phyloP scores from a whole-genome alignment of 1,139 yeast genomes.

The Pichia sp. region DNA sequence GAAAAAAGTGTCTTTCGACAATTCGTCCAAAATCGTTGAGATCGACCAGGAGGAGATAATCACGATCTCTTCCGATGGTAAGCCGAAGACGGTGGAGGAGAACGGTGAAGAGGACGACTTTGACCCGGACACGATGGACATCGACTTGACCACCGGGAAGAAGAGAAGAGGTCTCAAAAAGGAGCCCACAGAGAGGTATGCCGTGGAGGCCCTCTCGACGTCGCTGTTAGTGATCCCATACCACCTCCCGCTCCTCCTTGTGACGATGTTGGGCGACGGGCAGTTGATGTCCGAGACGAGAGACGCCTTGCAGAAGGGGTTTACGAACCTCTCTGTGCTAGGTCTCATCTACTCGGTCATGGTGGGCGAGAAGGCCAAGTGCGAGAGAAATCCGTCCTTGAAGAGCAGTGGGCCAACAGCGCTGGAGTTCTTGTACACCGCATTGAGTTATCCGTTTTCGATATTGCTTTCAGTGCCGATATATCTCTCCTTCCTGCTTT shows the following conservation, averaged over 20 bases:
- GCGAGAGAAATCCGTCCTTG: constrained; percentile 12
- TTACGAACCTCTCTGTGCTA: constrained; percentile 15
- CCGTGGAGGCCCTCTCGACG: constrained; percentile 23
- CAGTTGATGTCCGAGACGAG: constrained; percentile 15
- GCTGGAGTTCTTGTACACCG: constrained; percentile 26
- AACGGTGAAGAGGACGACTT: constrained; percentile 12
- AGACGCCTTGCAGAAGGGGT: constrained; percentile 17
- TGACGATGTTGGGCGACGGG: constrained; percentile 29
- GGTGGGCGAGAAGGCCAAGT: constrained; percentile 18
- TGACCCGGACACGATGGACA: constrained; percentile 19
- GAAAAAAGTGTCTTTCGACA: constrained; percentile 17
- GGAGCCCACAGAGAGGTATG: neutral
- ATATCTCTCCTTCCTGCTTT: constrained; percentile 51
- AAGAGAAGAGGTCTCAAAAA: constrained; percentile 19
- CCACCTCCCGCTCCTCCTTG: constrained; percentile 41
- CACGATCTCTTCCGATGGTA: neutral
- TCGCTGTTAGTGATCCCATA: constrained; percentile 42
- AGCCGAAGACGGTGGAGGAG: constrained; percentile 27
- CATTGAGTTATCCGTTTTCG: constrained; percentile 37
- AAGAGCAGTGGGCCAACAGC: constrained; percentile 25
- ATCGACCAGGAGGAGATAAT: constrained; percentile 11
- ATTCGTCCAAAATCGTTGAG: constrained; percentile 18
- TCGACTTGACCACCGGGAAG: constrained; percentile 20
- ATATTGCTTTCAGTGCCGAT: constrained; percentile 49
- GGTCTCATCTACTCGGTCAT: constrained; percentile 18